phyloP scores from a whole-genome alignment of 1,139 yeast genomes.

The Yamadazyma spencermartinsiae region DNA sequence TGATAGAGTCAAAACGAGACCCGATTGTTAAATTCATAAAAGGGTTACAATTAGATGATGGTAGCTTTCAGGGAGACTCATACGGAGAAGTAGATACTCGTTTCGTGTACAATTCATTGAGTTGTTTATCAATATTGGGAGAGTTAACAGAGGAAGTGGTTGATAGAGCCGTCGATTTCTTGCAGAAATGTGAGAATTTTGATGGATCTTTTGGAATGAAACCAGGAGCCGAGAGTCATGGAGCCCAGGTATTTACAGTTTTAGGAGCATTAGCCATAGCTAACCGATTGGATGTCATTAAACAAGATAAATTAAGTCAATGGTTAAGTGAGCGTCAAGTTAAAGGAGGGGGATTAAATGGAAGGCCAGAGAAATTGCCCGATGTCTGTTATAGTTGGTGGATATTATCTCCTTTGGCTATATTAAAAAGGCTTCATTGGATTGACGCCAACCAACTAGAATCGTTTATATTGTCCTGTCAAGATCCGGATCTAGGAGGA shows the following conservation, averaged over 20 bases:
- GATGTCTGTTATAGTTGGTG: slow-evolving; percentile 99
- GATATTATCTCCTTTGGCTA: slow-evolving; percentile 81
- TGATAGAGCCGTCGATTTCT: slow-evolving; percentile 65
- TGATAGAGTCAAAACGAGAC: slow-evolving; percentile 18
- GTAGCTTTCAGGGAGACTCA: slow-evolving; percentile 84
- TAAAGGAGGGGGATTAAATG: slow-evolving; percentile 88
- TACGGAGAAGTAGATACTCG: slow-evolving; percentile 94
- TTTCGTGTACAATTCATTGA: slow-evolving; percentile 81
- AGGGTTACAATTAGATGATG: slow-evolving; percentile 64
- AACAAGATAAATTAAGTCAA: slow-evolving; percentile 49
- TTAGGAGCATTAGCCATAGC: slow-evolving; percentile 77
- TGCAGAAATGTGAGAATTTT: slow-evolving; percentile 74
- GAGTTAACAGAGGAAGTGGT: slow-evolving; percentile 60
- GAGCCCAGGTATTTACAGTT: slow-evolving; percentile 90
- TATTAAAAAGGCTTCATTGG: slow-evolving; percentile 70
- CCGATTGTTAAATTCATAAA: slow-evolving; percentile 44
- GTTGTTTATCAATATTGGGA: slow-evolving; percentile 68
- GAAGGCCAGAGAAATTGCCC: slow-evolving; percentile 93
- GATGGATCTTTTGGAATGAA: slow-evolving; percentile 95
- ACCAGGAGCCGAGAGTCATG: slow-evolving; percentile 95
- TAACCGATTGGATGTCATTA: slow-evolving; percentile 55
- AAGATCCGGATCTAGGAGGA: slow-evolving; percentile 81
- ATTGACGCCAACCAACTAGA: slow-evolving; percentile 63
- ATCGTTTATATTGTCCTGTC: slow-evolving; percentile 70
- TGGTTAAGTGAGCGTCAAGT: slow-evolving; percentile 94